Conservation (phyloP, 1,139 yeast genomes). For the Schwanniomyces etchellsii region DNA sequence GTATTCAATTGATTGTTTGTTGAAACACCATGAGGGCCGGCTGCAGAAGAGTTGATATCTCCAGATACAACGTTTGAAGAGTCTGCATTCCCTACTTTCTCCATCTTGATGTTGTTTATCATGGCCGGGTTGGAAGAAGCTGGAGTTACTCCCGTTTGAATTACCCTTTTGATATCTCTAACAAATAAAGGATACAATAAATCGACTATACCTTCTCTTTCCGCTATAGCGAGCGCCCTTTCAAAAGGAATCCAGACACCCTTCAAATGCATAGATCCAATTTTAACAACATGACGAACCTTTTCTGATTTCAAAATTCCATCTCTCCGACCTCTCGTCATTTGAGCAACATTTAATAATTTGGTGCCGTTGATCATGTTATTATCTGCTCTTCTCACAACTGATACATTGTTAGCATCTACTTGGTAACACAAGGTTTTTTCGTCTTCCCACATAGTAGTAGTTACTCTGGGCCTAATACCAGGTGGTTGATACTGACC, state of each 20-base stretch:
- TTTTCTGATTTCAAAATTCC: conserved; percentile 77
- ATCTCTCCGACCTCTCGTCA: conserved; percentile 54
- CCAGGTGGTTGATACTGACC: conserved; percentile 50
- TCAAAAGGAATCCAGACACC: conserved; percentile 99
- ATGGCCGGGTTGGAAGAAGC: conserved; percentile 7
- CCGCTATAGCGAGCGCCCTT: conserved; percentile 86
- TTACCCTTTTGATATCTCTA: conserved; percentile 71
- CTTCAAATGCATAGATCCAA: conserved; percentile 94
- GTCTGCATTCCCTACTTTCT: conserved; percentile 6
- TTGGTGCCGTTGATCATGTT: conserved; percentile 96
- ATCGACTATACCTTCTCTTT: conserved; percentile 83
- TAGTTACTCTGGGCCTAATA: conserved; percentile 79
- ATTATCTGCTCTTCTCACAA: conserved; percentile 87
- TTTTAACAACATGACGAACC: conserved; percentile 85
- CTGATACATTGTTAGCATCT: conserved; percentile 86
- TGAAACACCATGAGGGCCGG: neutral
- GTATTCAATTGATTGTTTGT: neutral
- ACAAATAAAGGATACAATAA: conserved; percentile 83
- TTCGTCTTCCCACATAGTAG: conserved; percentile 97
- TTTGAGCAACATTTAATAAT: conserved; percentile 49
- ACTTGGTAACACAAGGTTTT: conserved; percentile 93
- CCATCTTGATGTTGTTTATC: neutral
- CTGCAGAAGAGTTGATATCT: neutral
- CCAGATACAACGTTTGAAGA: conserved; percentile 5
- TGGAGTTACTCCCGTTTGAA: conserved; percentile 50